phyloP scores from a whole-genome alignment of 1,139 yeast species.

The Candida sanyaensis region DNA sequence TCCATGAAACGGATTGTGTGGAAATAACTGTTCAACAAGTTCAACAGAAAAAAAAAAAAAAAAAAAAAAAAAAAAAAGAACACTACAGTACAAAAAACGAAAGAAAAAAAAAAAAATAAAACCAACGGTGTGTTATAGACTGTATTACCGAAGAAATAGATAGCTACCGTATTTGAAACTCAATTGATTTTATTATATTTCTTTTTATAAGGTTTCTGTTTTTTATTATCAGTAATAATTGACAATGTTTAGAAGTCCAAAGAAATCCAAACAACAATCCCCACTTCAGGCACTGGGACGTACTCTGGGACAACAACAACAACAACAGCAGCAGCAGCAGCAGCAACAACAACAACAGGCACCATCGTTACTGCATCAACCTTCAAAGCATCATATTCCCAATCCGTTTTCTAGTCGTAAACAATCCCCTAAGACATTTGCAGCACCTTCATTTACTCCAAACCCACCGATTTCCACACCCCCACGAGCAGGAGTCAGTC shows the following conservation, averaged over 20 bases:
- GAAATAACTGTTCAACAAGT: too few relatives aligned
- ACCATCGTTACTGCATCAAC: neutral
- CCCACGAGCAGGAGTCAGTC: neutral
- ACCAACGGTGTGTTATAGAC: too few relatives aligned
- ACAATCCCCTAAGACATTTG: neutral
- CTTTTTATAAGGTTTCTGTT: neutral
- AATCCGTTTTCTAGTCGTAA: conserved; percentile 1
- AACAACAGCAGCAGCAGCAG: conserved; percentile 3
- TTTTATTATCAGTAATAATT: neutral
- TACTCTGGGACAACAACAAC: neutral
- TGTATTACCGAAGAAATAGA: too few relatives aligned
- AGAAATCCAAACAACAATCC: conserved; percentile 3
- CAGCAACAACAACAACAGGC: neutral
- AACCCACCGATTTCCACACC: conserved; percentile 2
- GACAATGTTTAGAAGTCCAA: conserved; percentile 12
- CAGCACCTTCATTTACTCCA: neutral
- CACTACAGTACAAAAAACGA: too few relatives aligned
- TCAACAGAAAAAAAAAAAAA: too few relatives aligned
- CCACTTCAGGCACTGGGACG: conserved; percentile 2
- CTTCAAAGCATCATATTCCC: conserved; percentile 1
- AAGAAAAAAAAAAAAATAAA: too few relatives aligned
- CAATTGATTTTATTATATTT: neutral
- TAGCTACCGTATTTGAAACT: too few relatives aligned
- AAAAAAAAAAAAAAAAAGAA: too few relatives aligned
- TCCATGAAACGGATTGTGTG: too few relatives aligned